phyloP scores from a whole-genome alignment of 1,284 basidiomycete genomes.

The Coniferiporia sulphurascens region DNA sequence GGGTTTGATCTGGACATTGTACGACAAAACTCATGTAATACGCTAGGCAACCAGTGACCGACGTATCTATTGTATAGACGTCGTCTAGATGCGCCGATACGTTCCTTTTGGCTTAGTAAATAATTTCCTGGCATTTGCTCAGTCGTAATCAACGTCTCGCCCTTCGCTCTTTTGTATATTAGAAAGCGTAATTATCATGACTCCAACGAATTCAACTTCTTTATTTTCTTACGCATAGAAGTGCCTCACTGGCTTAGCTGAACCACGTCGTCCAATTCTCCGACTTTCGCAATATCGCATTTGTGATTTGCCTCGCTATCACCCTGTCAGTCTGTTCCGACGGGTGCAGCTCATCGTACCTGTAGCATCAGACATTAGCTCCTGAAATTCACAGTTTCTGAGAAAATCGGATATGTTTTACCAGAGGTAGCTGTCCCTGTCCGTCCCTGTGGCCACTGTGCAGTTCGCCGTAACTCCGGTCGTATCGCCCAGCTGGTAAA shows the following conservation, averaged over 20 bases:
- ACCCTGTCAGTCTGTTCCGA: constrained; percentile 32
- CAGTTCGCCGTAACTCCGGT: constrained; percentile 20
- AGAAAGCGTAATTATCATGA: too few relatives aligned
- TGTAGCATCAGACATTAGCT: background rate
- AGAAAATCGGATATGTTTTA: background rate
- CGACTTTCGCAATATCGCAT: constrained; percentile 24
- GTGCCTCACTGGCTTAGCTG: constrained; percentile 20
- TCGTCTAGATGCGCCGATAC: too few relatives aligned
- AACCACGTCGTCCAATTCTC: constrained; percentile 29
- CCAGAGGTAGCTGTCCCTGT: constrained; percentile 33
- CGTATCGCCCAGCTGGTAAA: constrained; percentile 23
- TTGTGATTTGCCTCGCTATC: constrained; percentile 28
- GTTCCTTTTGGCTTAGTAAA: too few relatives aligned
- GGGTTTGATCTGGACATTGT: background rate
- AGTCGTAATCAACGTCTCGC: too few relatives aligned
- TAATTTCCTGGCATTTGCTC: too few relatives aligned
- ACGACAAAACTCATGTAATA: background rate
- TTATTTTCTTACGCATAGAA: too few relatives aligned
- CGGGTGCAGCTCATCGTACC: constrained; percentile 27
- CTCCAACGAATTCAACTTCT: too few relatives aligned
- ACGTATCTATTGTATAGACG: too few relatives aligned
- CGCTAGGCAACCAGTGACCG: too few relatives aligned
- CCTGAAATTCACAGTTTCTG: too few relatives aligned
- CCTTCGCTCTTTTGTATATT: too few relatives aligned
- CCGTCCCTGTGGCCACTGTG: constrained; percentile 26